Evolutionary conservation across 257 asterid species (phyloP).

Genomic region (Gynochthodes officinalis): DNA sequence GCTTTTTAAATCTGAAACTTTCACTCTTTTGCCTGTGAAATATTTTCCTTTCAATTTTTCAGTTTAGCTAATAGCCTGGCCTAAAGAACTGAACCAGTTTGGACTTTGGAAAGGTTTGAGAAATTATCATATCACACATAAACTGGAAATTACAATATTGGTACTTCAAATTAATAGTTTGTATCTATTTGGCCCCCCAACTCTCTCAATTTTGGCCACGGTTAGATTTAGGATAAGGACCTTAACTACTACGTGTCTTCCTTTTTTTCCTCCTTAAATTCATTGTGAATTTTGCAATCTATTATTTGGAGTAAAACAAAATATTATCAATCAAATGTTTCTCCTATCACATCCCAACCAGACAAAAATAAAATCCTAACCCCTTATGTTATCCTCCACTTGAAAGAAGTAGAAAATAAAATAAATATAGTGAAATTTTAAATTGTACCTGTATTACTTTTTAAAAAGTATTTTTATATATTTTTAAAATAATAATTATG

Average conservation of each 20-base stretch:
- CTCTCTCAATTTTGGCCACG: not conserved
- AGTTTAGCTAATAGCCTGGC: not conserved
- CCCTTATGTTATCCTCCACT: no score
- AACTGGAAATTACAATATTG: not conserved
- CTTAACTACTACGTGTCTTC: not conserved
- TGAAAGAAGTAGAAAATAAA: no score
- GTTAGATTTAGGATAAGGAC: not conserved
- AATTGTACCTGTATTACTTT: no score
- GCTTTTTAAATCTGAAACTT: not conserved
- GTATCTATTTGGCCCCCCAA: not conserved
- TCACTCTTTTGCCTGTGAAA: not conserved
- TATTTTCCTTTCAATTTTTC: not conserved
- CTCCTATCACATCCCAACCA: no score
- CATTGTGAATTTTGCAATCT: not conserved
- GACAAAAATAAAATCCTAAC: no score
- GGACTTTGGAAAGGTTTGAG: not conserved
- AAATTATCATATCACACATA: not conserved
- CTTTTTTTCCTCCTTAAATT: not conserved
- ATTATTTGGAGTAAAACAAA: not conserved
- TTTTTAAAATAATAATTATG: no score
- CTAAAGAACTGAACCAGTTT: not conserved
- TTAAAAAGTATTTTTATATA: no score
- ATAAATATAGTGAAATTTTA: no score
- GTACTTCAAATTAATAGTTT: not conserved
- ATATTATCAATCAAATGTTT: no score